These are phyloP conservation scores for Forsythia viridissima DNA, from an alignment of 257 asterid species.

Conservation along the genomic window DNA sequence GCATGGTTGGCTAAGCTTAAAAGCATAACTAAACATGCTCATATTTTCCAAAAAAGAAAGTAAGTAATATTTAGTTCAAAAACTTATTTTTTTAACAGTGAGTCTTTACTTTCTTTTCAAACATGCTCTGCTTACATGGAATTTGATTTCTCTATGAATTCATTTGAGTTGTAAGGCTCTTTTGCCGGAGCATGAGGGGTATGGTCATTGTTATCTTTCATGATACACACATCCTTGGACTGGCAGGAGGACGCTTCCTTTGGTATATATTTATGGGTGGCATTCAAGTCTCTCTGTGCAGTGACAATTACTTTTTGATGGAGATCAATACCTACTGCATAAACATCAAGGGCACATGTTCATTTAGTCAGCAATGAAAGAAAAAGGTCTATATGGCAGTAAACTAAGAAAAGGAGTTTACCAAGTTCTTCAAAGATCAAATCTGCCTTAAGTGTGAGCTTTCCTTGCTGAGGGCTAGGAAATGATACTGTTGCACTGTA, in stretches of 20 bases:
- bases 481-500: conserved; percentile 61
- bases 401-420: conserved; percentile 33
- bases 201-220: conserved; percentile 34
- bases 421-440: conserved; percentile 81
- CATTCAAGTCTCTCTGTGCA: conserved; percentile 42
- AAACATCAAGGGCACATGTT: conserved; percentile 30
- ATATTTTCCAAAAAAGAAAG: no score
- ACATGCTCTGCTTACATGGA: conserved; percentile 51
- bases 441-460: conserved; percentile 76
- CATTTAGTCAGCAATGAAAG: conserved; percentile 7
- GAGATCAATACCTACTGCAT: conserved; percentile 92
- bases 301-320: conserved; percentile 64
- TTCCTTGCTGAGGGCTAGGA: conserved; percentile 69
- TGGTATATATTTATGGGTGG: conserved; percentile 35
- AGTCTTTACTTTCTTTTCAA: background rate
- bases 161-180: conserved; percentile 31
- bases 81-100: background rate
- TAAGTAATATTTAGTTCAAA: background rate
- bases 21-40: no score
- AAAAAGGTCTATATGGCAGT: conserved; percentile 6
- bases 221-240: conserved; percentile 43
- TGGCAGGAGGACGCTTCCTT: conserved; percentile 40
- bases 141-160: conserved; percentile 43
- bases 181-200: conserved; percentile 41
- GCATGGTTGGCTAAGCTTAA: no score